A percentile compares a stretch with the other conserved stretches of the same genome.
Evolutionary conservation across 2,329 filamentous ascomycete genomes (phyloP).

Genomic region (Fusarium piperis): DNA sequence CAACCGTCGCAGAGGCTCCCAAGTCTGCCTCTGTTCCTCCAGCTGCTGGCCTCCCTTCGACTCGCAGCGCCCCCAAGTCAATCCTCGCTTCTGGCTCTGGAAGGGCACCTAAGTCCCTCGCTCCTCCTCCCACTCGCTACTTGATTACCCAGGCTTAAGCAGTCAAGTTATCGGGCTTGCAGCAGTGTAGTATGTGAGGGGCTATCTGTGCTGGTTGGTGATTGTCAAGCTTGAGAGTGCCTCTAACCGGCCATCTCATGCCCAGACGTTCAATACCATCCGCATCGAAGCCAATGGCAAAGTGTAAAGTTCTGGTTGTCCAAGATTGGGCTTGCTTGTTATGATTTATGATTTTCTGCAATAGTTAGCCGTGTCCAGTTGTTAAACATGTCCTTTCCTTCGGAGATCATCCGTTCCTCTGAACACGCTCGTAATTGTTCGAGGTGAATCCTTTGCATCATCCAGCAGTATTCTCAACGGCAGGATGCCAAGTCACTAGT

Average conservation of each 20-base stretch:
- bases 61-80: constrained; percentile 6
- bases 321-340: neutral
- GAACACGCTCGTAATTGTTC: neutral
- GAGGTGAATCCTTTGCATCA: neutral
- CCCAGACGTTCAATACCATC: neutral
- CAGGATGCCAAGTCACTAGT: no score
- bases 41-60: constrained; percentile 4
- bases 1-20: constrained; percentile 5
- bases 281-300: neutral
- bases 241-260: neutral
- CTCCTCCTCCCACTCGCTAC: neutral
- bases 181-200: neutral
- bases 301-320: neutral
- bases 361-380: constrained; percentile 38
- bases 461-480: neutral
- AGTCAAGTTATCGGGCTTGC: no score
- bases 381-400: neutral
- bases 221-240: neutral
- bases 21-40: constrained; percentile 3
- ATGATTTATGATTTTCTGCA: constrained; percentile 5
- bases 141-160: neutral
- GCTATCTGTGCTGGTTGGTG: neutral
- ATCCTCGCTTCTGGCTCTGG: constrained; percentile 5
- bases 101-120: neutral
- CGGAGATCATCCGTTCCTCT: neutral